A percentile compares a stretch with the other conserved stretches of the same genome.
These are phyloP conservation scores for Tetraselmis striata DNA, from an alignment of 139 green algal species.

Conservation along the genomic window DNA sequence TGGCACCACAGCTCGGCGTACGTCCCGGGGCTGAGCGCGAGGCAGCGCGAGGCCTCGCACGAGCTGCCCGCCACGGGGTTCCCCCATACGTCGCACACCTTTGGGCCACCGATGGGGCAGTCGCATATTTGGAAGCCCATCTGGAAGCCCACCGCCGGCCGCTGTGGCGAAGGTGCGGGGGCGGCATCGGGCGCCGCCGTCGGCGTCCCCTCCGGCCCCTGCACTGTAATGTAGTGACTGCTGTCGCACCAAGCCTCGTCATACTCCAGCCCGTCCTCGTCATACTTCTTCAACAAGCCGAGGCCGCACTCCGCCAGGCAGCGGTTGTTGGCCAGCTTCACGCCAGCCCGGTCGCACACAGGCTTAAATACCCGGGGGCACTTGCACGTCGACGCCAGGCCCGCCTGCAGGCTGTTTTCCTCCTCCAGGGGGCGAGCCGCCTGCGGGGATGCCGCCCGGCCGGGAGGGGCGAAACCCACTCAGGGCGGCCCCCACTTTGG, in stretches of 20 bases:
- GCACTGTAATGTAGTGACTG: not conserved
- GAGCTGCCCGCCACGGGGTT: not conserved
- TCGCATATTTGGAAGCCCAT: not conserved
- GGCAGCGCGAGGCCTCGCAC: not conserved
- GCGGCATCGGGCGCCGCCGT: too few species aligned
- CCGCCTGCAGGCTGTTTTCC: not conserved
- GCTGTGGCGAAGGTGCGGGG: too few species aligned
- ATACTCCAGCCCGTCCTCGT: not conserved
- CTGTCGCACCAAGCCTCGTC: not conserved
- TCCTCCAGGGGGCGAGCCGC: not conserved
- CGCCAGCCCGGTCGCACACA: not conserved
- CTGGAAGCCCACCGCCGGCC: too few species aligned
- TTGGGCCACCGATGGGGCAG: not conserved
- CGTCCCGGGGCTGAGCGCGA: not conserved
- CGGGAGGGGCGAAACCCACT: too few species aligned
- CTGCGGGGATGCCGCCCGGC: too few species aligned
- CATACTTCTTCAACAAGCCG: not conserved
- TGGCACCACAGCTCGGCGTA: not conserved
- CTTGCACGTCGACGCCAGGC: not conserved
- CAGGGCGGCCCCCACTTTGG: too few species aligned
- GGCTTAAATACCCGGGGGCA: not conserved
- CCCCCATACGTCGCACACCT: not conserved
- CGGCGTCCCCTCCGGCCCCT: not conserved
- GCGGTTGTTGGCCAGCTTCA: not conserved
- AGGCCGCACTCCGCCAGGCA: not conserved